Evolutionary conservation across 208 protist species (phyloP), one percentile per base, ranked within the genome.

Genomic region (Crithidia thermophila): DNA sequence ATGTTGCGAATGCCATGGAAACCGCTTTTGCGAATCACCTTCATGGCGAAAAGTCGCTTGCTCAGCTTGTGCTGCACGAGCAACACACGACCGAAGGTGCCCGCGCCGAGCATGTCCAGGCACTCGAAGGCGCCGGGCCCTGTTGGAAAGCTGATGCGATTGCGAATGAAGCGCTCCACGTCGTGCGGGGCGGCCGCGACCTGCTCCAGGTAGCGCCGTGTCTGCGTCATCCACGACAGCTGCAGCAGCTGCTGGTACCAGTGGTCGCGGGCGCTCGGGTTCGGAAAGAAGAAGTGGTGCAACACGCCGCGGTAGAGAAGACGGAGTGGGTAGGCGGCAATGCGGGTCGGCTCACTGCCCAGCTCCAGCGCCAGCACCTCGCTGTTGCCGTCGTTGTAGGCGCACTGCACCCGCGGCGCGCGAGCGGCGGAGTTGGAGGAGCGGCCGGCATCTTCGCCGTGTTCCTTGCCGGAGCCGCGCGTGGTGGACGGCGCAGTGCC

Each of bases 241-340:
- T 70, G 58, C 28, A 72, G 59, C 1, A 92, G 61, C 49, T 53
- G 37, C 40, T 82, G 57, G 49, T 75, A 77, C 77, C 80, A 92
- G 55, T 75, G 55, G 14, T 71, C 75, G 1, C 82, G 82, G n/a
- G 60, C 31, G 39, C 57, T 72, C 20, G 81, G 62, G 50, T 77
- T 82, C 21, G 87, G 71, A 37, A 92, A 92, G 53, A 89, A 77
- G 58, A 92, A 85, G 77, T 88, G 77, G 49, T 92, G 86, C 37
- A 85, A 52, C 21, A 85, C 74, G 20, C 72, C 69, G 3, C 60
- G 21, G 60, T 64, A 86, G 33, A 82, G 49, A 20, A 92, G 39
- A 25, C 82, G 79, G 4, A 92, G 50, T 0, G 82, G 82, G 59
- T 85, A 89, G 37, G 82, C 83, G 33, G 65, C 71, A 39, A 84